phyloP scores from a whole-genome alignment of 1,139 yeast species.

The Candida sojae region DNA sequence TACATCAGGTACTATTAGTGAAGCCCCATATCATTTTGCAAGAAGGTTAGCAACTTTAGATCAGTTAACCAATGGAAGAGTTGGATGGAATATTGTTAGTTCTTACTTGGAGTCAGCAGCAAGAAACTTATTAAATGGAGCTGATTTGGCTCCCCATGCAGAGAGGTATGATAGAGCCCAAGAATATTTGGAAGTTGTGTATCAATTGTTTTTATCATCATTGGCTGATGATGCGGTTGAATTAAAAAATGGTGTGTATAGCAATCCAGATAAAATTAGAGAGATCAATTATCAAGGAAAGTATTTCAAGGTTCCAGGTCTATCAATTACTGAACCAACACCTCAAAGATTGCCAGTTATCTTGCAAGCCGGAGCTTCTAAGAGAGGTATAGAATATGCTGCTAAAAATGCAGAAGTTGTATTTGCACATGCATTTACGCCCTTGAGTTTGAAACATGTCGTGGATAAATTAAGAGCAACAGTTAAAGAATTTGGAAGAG shows the following conservation, averaged over 20 bases:
- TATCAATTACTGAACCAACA: slow-evolving; percentile 42
- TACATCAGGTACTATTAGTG: slow-evolving; percentile 45
- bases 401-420: slow-evolving; percentile 47
- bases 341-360: slow-evolving; percentile 45
- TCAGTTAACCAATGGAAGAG: slow-evolving; percentile 45
- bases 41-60: slow-evolving; percentile 45
- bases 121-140: slow-evolving; percentile 35
- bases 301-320: slow-evolving; percentile 45
- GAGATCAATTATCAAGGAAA: slow-evolving; percentile 34
- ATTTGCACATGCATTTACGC: slow-evolving; percentile 32
- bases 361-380: slow-evolving; percentile 49
- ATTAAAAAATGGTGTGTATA: slow-evolving; percentile 29
- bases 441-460: slow-evolving; percentile 25
- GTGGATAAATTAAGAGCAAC: slow-evolving; percentile 26
- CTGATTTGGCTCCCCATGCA: slow-evolving; percentile 36
- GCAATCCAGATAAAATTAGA: slow-evolving; percentile 18
- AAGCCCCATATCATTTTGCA: slow-evolving; percentile 46
- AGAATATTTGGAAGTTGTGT: slow-evolving; percentile 42
- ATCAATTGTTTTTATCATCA: slow-evolving; percentile 39
- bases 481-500: slow-evolving; percentile 30
- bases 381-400: slow-evolving; percentile 41
- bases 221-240: slow-evolving; percentile 49
- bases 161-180: slow-evolving; percentile 43
- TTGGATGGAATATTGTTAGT: slow-evolving; percentile 48
- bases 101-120: slow-evolving; percentile 43